Evolutionary conservation across 176 grass and related monocot species (phyloP), one percentile per base, ranked within the genome.

Genomic region (Metroxylon sagu): DNA sequence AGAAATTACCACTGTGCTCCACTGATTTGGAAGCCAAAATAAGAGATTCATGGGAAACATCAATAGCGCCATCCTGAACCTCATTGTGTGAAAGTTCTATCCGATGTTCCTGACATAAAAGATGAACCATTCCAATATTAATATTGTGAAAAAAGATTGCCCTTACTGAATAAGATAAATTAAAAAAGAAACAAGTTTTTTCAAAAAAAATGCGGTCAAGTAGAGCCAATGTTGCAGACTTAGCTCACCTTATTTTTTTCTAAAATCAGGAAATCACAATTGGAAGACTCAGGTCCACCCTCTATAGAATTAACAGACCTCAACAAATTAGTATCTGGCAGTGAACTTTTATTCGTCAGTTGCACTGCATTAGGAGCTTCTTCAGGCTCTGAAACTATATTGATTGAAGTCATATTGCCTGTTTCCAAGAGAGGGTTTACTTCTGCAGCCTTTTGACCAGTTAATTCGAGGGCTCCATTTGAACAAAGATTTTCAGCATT

Each of bases 191-290:
- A 43, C 35, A 43, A 43, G 35, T 43, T 43, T 14, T 23, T 23
- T 23, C 21, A 12, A 12, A 43, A 12, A 8, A 43, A 43, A 43
- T 43, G 8, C 35, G 10, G 12, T 12, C 7, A 3, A 60, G 53
- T 50, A n/a, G 4, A 79, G 57, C n/a, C 14, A 62, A 16, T 60
- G 19, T 65, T 61, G 25, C 58, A 76, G 55, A 53, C 55, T 7
- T 7, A 28, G 29, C 51, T 69, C 74, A 90, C 87, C 76, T 77
- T n/a, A 6, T 74, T 71, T 74, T 23, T 61, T 63, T 71, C 75
- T 68, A 73, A 80, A 69, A 30, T 56, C 66, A 30, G 57, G 19
- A 27, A 10, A 53, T 59, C 3, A 52, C 1, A 23, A 65, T 4
- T 26, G 7, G 50, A 4, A 16, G 52, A 66, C 25, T 23, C 29